Conservation (phyloP, 1,284 basidiomycete genomes). For the Taiwanofungus camphoratus region DNA sequence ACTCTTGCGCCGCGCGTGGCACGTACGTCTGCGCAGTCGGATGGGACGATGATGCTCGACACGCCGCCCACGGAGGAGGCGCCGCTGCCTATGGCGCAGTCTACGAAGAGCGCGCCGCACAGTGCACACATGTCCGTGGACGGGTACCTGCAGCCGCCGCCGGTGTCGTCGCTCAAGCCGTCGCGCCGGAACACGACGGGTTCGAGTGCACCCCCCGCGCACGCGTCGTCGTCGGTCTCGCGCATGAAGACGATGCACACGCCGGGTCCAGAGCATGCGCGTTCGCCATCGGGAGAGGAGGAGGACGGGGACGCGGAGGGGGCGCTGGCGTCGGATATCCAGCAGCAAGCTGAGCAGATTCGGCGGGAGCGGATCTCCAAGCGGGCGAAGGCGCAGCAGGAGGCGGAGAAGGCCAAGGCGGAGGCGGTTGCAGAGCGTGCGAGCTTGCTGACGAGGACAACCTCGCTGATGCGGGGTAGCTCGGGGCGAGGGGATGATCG, state of each 20-base stretch:
- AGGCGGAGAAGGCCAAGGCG: constrained; percentile 37
- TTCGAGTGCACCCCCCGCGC: constrained; percentile 21
- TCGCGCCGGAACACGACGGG: constrained; percentile 53
- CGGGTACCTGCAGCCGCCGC: constrained; percentile 47
- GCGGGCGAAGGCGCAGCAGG: constrained; percentile 57
- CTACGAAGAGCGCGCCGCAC: no score
- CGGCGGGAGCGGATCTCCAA: constrained; percentile 69
- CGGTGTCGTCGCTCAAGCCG: constrained; percentile 31
- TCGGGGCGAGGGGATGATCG: constrained; percentile 33
- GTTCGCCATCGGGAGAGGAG: constrained; percentile 16
- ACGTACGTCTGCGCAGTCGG: constrained; percentile 14
- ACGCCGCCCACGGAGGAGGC: constrained; percentile 19
- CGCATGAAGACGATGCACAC: constrained; percentile 19
- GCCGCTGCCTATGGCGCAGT: no score
- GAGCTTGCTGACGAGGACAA: constrained; percentile 35
- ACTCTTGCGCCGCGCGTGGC: constrained; percentile 13
- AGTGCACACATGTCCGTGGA: constrained; percentile 36
- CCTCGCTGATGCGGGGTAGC: constrained; percentile 24
- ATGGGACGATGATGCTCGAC: constrained; percentile 12
- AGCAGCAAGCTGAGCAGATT: constrained; percentile 80
- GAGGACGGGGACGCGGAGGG: constrained; percentile 22
- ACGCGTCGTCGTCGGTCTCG: constrained; percentile 16
- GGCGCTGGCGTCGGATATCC: constrained; percentile 59
- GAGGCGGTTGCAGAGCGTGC: constrained; percentile 41
- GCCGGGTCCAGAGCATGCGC: constrained; percentile 4